Base-by-base conservation (phyloP, 177 flowering plant species). In the Vitis hybrid region DNA sequence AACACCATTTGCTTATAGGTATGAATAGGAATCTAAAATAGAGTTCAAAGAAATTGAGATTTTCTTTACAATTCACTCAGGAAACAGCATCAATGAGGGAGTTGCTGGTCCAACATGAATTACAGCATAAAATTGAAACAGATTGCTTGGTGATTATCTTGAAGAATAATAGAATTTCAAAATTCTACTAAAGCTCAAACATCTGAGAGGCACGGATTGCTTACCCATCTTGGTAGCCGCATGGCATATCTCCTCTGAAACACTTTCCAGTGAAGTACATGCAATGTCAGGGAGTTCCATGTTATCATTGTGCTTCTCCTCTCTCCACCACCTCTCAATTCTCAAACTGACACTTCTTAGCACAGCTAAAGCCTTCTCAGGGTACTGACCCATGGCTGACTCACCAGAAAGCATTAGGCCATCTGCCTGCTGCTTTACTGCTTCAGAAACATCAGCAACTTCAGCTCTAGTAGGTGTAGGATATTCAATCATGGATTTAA, bases 381-480 rank as follows among this genome's bases (percentile, higher is more conserved):
- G 97, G 74, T 29, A 91, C 80, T 88, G 97, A 8, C 99, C 99
- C 96, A 93, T 95, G 74, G 99, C 99, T 11, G 99, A 93, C 83
- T 95, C 99, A 69, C 98, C 98, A 61, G 98, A 95, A 49, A 95
- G 96, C 99, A 95, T 93, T 62, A 95, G 77, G 48, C 93, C 99
- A 87, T 95, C 99, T 5, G 97, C 81, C 45, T 92, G 73, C 76
- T 95, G 98, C 76, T 97, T 85, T 4, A 93, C 99, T n/a, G 98
- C 98, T 78, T 93, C 98, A 75, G 99, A 93, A 66, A 95, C 93
- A 84, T 95, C 99, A 45, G 98, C 98, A 49, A 95, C 99, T 80
- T 95, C 98, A 19, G 99, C 99, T 84, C 99, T 84, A 22, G 99
- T 95, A 15, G 99, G 98, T 20, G 94, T 95, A 50, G 99, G 99